Base-by-base conservation (phyloP, 2,329 filamentous ascomycete genomes). In the Tolypocladium tropicale region DNA sequence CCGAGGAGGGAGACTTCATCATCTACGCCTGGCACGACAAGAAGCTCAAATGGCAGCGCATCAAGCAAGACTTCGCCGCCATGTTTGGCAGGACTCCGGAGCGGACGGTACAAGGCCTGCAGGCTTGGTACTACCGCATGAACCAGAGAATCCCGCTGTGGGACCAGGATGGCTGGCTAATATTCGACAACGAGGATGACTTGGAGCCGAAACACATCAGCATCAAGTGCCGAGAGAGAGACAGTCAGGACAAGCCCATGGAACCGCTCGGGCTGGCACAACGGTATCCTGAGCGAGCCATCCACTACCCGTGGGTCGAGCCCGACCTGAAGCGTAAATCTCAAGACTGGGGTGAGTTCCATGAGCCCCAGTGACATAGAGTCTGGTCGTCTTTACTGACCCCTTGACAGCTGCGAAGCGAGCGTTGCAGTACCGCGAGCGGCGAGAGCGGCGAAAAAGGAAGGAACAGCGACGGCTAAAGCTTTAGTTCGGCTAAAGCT, bases 201-300 rank as follows among this genome's bases (percentile, higher is more conserved):
- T 57, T 72, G 53, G 70, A 72, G 63, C 71, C 71, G 30, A 67
- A 64, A 54, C 64, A 70, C 54, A 61, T 71, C 57, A 67, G 66
- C 56, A 71, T 73, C 67, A 74, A 74, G 62, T 72, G 71, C 54
- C 69, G 71, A 2, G 70, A 73, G 55, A 65, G 68, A 32, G 70
- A 73, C 51, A 67, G 62, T 53, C 68, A 70, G 50, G 68, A 68
- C 58, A 70, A 68, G 57, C 68, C 70, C 21, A 65, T 65, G 62
- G 68, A 72, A 55, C 69, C 69, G 1, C 62, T 73, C 28, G 71
- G 71, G 1, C 64, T 74, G 12, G 70, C 68, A 0, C 71, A 73
- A 54, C 68, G 77, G n/a, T 78, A 74, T 56, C 77, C 77, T 2
- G 76, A 78, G 56, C 70, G 74, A 28, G 76, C 76, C 7, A 66